A percentile compares a stretch with the other conserved stretches of the same genome.
Conservation (phyloP, 2,329 filamentous ascomycete genomes). For the Corynespora cassiicola region DNA sequence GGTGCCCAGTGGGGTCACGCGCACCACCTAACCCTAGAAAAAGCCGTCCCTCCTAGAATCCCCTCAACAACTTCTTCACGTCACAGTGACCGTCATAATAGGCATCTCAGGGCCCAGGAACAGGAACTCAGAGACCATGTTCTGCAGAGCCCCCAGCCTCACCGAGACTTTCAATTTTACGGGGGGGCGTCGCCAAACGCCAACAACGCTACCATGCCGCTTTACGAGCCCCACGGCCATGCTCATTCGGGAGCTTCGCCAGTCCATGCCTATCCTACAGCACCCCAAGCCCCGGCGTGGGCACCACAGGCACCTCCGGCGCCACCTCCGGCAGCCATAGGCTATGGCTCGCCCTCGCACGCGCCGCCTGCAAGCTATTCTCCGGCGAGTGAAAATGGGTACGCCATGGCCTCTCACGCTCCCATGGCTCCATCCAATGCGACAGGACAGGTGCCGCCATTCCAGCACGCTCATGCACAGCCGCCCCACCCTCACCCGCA, state of each 20-base stretch:
- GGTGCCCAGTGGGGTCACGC: conserved; percentile 7
- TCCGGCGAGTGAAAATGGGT: conserved; percentile 24
- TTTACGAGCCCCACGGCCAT: conserved; percentile 36
- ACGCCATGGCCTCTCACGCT: conserved; percentile 29
- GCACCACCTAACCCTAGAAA: conserved; percentile 20
- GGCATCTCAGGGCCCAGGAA: conserved; percentile 38
- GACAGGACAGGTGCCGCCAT: conserved; percentile 22
- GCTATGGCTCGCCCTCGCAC: conserved; percentile 26
- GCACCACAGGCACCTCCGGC: conserved; percentile 25
- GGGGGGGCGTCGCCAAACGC: conserved; percentile 29
- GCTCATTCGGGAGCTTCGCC: conserved; percentile 34
- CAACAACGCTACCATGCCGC: conserved; percentile 31
- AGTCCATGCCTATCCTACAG: conserved; percentile 21
- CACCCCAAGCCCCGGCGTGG: conserved; percentile 27
- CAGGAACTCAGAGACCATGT: conserved; percentile 42
- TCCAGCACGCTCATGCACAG: conserved; percentile 27
- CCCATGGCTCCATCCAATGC: conserved; percentile 23
- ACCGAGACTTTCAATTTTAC: conserved; percentile 35
- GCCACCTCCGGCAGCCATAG: conserved; percentile 31
- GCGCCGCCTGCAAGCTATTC: conserved; percentile 25
- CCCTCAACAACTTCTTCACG: conserved; percentile 29
- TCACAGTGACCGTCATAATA: conserved; percentile 31
- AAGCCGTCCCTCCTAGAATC: conserved; percentile 24
- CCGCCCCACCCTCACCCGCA: conserved; percentile 34
- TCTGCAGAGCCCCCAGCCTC: conserved; percentile 43